A percentile compares a stretch with the other conserved stretches of the same genome.
phyloP scores from a whole-genome alignment of 306 rosid species.

The Calophaca sinica region DNA sequence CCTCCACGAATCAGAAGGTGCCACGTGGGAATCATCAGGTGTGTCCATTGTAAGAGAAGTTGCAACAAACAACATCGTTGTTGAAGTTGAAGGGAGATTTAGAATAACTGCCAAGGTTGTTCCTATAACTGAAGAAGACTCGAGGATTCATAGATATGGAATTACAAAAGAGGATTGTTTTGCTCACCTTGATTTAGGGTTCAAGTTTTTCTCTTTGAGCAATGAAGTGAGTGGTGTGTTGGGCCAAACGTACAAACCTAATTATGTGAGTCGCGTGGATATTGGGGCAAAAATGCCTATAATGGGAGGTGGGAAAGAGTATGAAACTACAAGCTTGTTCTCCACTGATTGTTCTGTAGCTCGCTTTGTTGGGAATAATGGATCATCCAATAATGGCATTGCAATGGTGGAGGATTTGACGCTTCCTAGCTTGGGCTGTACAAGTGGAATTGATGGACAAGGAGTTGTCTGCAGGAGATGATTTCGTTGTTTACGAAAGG shows the following conservation, averaged over 20 bases:
- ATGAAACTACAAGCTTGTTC: slow-evolving; percentile 53
- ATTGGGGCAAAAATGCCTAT: slow-evolving; percentile 59
- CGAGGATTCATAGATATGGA: slow-evolving; percentile 61
- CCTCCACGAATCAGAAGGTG: slow-evolving; percentile 46
- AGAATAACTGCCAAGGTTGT: slow-evolving; percentile 63
- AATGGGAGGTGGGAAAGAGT: slow-evolving; percentile 58
- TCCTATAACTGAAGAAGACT: slow-evolving; percentile 68
- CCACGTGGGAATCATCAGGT: slow-evolving; percentile 45
- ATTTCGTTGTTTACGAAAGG: no score
- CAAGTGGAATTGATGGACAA: slow-evolving; percentile 51
- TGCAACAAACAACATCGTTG: slow-evolving; percentile 44
- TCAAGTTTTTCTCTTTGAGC: slow-evolving; percentile 63
- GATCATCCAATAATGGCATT: background rate
- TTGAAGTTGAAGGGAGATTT: slow-evolving; percentile 55
- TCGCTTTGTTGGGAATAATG: slow-evolving; percentile 42
- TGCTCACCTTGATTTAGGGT: slow-evolving; percentile 69
- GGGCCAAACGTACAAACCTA: slow-evolving; percentile 65
- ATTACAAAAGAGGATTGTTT: slow-evolving; percentile 57
- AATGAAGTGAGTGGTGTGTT: slow-evolving; percentile 58
- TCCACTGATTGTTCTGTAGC: slow-evolving; percentile 62
- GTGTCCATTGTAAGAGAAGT: slow-evolving; percentile 29
- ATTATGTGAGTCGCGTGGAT: slow-evolving; percentile 55
- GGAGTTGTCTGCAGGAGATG: slow-evolving; percentile 63
- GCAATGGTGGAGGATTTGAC: slow-evolving; percentile 31
- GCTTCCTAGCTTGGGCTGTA: slow-evolving; percentile 51